These are phyloP conservation scores for Pistacia vera DNA, from an alignment of 345 rosid species.

Conservation along the genomic window DNA sequence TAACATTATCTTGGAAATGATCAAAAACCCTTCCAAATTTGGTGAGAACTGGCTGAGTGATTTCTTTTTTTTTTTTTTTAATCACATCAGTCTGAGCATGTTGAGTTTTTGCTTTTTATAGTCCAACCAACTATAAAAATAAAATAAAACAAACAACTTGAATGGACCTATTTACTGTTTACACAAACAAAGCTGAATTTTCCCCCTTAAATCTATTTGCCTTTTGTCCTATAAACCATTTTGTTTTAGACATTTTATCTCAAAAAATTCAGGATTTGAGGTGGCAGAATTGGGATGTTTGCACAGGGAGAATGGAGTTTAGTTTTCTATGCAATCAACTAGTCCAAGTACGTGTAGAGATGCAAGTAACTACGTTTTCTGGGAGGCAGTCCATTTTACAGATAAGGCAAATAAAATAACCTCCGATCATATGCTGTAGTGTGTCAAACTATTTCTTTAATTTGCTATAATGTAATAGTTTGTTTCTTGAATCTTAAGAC, in stretches of 20 bases:
- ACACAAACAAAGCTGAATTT: too few species aligned
- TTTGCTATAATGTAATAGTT: too few species aligned
- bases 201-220: not conserved
- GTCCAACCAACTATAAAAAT: not conserved
- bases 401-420: constrained; percentile 56
- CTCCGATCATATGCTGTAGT: constrained; percentile 38
- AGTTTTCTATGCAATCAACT: constrained; percentile 50
- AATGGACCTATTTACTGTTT: too few species aligned
- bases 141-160: too few species aligned
- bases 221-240: not conserved
- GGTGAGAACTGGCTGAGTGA: not conserved
- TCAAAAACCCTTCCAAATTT: too few species aligned
- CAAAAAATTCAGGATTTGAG: constrained; percentile 49
- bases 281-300: constrained; percentile 54
- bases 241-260: not conserved
- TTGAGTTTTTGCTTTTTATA: not conserved
- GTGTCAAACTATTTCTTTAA: constrained; percentile 31
- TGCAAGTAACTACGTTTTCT: constrained; percentile 62
- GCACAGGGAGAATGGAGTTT: constrained; percentile 66
- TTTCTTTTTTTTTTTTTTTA: too few species aligned
- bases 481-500: too few species aligned
- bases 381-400: constrained; percentile 81
- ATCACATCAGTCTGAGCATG: too few species aligned
- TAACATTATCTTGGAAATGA: too few species aligned
- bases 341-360: constrained; percentile 48